phyloP scores from a whole-genome alignment of 345 rosid genomes.

The Pugionium cornutum region DNA sequence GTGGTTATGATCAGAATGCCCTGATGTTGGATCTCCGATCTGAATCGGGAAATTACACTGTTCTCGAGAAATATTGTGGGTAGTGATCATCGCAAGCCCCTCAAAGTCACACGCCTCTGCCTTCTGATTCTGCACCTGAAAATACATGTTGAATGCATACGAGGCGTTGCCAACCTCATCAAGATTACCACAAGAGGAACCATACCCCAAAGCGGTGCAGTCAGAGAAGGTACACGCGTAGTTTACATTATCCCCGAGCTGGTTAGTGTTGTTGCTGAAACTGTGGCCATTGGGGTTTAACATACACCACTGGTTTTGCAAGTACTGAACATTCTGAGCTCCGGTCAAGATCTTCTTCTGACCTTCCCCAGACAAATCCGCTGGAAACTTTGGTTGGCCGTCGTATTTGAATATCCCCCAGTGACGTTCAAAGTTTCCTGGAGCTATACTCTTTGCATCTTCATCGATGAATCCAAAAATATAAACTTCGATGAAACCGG shows the following conservation, averaged over 20 bases:
- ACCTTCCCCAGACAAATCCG: conserved; percentile 68
- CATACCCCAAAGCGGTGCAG: conserved; percentile 66
- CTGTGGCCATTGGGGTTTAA: conserved; percentile 64
- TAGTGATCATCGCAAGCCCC: conserved; percentile 53
- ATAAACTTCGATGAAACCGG: conserved; percentile 62
- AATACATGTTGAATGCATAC: conserved; percentile 72
- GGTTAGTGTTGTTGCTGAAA: conserved; percentile 47
- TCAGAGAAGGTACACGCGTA: conserved; percentile 68
- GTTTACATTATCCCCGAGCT: conserved; percentile 61
- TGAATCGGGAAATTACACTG: conserved; percentile 67
- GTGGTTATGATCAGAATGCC: conserved; percentile 6
- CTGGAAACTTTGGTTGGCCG: conserved; percentile 72
- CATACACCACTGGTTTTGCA: conserved; percentile 69
- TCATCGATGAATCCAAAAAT: conserved; percentile 81
- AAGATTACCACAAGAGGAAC: conserved; percentile 62
- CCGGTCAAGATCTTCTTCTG: conserved; percentile 56
- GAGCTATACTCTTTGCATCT: conserved; percentile 83
- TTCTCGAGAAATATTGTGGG: conserved; percentile 62
- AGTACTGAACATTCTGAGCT: conserved; percentile 65
- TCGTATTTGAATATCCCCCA: conserved; percentile 86
- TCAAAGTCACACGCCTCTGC: conserved; percentile 64
- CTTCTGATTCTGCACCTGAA: conserved; percentile 63
- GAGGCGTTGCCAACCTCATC: conserved; percentile 69
- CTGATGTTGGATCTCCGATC: conserved; percentile 45
- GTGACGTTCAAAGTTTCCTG: conserved; percentile 89